A percentile compares a stretch with the other conserved stretches of the same genome.
phyloP scores from a whole-genome alignment of 106 monocot species.

The Phalaenopsis aphrodite region DNA sequence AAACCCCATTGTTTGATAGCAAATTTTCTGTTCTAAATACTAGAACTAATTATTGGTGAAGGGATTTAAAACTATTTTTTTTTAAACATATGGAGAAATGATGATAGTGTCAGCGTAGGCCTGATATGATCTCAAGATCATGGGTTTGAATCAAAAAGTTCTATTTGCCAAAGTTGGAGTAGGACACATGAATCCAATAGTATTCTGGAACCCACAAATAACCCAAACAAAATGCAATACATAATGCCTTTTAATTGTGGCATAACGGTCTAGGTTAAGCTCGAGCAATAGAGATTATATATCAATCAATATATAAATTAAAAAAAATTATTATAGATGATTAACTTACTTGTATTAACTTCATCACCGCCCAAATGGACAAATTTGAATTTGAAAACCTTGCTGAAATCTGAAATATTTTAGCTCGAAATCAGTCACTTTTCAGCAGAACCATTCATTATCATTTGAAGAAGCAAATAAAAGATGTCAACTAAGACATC shows the following conservation, averaged over 20 bases:
- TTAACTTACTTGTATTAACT: slow-evolving; percentile 70
- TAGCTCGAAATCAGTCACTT: slow-evolving; percentile 7
- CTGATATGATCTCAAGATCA: background rate
- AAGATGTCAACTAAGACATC: background rate
- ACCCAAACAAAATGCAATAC: background rate
- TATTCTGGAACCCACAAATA: background rate
- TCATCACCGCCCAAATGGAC: slow-evolving; percentile 94
- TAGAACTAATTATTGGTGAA: background rate
- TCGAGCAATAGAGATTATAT: background rate
- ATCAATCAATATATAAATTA: background rate
- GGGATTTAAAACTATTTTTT: background rate
- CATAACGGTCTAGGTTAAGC: background rate
- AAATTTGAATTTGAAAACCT: slow-evolving; percentile 90
- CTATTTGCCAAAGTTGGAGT: background rate
- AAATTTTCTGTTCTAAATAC: background rate
- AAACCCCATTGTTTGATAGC: background rate
- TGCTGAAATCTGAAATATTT: slow-evolving; percentile 71
- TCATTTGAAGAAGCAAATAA: background rate
- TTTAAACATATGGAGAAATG: too few species aligned
- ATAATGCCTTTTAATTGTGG: background rate
- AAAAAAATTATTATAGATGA: background rate
- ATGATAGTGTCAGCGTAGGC: background rate
- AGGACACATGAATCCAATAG: background rate
- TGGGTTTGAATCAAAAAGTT: background rate
- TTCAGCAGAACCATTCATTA: background rate